Base-by-base conservation (phyloP, 2,329 filamentous ascomycete genomes). In the Coniochaeta hoffmannii region DNA sequence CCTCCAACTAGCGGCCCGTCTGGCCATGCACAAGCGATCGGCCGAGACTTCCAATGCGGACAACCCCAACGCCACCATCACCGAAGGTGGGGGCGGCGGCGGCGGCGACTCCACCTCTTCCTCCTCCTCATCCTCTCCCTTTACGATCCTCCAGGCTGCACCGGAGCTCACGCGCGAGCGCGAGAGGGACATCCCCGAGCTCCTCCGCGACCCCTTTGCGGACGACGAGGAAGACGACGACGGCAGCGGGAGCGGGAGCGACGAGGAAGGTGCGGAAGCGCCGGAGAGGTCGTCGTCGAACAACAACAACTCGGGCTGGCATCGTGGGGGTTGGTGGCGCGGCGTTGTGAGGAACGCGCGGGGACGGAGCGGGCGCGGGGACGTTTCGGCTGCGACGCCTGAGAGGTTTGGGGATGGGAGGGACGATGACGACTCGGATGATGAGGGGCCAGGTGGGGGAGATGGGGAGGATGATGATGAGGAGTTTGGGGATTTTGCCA, bases 1-100 rank as follows among this genome's bases (percentile, higher is more conserved):
- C 53, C 80, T 90, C 55, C 90, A 96, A 69, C 81, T 97, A n/a
- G 92, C 91, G n/a, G 89, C 89, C 12, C 85, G 92, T 12, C 79
- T 97, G 65, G 83, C 89, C 2, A 82, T 88, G 71, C 88, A 90
- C 61, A 87, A 89, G 69, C 82, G 71, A 49, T 72, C 75, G 22
- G 71, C 75, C 24, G 72, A 72, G 1, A 64, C 76, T 1, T 71
- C 71, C 1, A 73, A 57, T 68, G 69, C 12, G 68, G 75, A 76
- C 24, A 71, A 71, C 24, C 71, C 70, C 2, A 69, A 71, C 6
- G 73, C 73, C 41, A 67, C 54, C 26, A 14, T 7, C 38, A 6
- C 17, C 38, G 46, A 50, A 49, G 41, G 41, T 19, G 8, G 12
- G 41, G 12, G 60, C 36, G 55, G 58, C 36, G 11, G 61, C 19